Evolutionary conservation across 2,329 filamentous ascomycete genomes (phyloP).

Genomic region (Huntiella omanensis): DNA sequence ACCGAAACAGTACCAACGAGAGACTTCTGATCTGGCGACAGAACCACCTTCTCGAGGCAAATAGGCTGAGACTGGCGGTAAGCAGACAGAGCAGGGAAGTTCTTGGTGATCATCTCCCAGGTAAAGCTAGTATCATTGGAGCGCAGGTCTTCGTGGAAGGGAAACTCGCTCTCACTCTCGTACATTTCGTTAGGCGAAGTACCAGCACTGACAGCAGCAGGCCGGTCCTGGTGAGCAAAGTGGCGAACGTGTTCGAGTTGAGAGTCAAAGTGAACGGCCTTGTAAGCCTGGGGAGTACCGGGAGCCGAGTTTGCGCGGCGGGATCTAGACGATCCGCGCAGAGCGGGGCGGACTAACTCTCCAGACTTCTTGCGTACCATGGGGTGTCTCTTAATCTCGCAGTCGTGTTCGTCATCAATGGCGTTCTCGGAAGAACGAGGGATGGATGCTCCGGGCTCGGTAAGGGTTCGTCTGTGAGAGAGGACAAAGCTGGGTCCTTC

Average conservation of each 20-base stretch:
- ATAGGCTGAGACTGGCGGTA: constrained; percentile 44
- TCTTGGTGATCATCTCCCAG: constrained; percentile 73
- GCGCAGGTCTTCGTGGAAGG: constrained; percentile 33
- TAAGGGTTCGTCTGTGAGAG: constrained; percentile 33
- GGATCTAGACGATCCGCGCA: constrained; percentile 50
- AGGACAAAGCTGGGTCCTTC: constrained; percentile 16
- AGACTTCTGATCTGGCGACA: constrained; percentile 74
- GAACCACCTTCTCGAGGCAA: constrained; percentile 68
- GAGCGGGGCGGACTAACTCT: constrained; percentile 80
- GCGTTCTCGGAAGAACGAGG: constrained; percentile 30
- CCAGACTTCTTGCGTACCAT: constrained; percentile 98
- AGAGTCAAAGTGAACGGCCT: constrained; percentile 96
- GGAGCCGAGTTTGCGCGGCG: constrained; percentile 88
- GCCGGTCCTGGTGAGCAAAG: constrained; percentile 83
- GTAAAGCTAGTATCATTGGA: constrained; percentile 36
- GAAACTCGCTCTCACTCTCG: constrained; percentile 76
- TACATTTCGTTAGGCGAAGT: constrained; percentile 81
- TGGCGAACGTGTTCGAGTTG: constrained; percentile 91
- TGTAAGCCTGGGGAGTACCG: constrained; percentile 85
- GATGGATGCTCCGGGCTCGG: constrained; percentile 27
- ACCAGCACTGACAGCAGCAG: constrained; percentile 86
- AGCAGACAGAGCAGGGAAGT: constrained; percentile 47
- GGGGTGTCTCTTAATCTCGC: constrained; percentile 52
- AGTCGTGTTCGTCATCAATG: constrained; percentile 39
- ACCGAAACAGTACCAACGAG: constrained; percentile 71